Percentiles rank a stretch among this genome's conserved stretches.
Evolutionary conservation across 1,284 basidiomycete species (phyloP).

Genomic region (Leccinum griseonigrum): DNA sequence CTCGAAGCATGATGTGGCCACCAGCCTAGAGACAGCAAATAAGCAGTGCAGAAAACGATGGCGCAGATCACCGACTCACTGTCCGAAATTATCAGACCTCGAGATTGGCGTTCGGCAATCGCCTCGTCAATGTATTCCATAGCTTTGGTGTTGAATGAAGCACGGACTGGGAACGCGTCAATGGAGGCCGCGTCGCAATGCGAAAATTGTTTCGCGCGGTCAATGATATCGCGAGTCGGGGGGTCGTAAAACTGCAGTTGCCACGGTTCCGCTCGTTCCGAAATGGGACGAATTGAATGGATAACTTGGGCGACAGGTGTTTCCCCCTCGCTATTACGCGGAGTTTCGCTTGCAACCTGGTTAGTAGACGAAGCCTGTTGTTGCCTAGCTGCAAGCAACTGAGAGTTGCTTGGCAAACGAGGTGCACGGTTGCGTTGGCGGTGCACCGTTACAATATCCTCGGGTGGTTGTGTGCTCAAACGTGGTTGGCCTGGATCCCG

Average conservation of each 20-base stretch:
- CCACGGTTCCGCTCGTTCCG: background rate
- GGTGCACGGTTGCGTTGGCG: background rate
- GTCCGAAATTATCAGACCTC: constrained; percentile 1
- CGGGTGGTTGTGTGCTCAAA: background rate
- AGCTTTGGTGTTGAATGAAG: constrained; percentile 4
- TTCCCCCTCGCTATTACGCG: background rate
- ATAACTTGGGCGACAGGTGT: background rate
- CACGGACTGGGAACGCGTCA: background rate
- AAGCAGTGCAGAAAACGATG: no score
- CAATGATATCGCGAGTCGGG: background rate
- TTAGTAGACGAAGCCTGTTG: background rate
- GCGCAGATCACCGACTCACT: background rate
- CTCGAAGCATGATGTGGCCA: background rate
- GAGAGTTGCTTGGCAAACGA: background rate
- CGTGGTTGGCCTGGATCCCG: background rate
- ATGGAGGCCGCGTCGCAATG: background rate
- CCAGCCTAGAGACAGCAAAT: background rate
- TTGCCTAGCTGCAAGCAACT: background rate
- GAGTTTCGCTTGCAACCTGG: background rate
- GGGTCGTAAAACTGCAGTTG: background rate
- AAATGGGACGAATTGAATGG: background rate
- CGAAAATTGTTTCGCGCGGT: background rate
- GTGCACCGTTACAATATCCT: background rate
- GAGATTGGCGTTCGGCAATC: background rate
- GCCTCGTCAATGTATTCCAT: background rate